Evolutionary conservation across 805 yeast species (phyloP), one percentile per base, ranked within the genome.

Genomic region (Hanseniaspora lindneri): DNA sequence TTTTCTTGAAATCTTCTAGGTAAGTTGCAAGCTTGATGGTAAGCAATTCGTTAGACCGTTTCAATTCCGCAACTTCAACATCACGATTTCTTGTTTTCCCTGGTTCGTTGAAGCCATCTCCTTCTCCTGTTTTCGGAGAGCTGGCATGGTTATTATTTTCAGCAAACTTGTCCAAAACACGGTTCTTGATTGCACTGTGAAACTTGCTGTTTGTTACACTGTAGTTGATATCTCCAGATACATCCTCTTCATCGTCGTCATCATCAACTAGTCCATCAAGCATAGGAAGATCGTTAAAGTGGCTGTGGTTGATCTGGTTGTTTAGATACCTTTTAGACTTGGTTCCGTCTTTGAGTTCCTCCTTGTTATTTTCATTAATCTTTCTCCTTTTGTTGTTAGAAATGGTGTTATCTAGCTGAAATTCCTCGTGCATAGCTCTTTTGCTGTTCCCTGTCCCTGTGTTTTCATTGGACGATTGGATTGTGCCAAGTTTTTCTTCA

Each of bases 11-110:
- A n/a, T 44, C 48, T 23, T 44, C 48, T 17, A 44, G 16, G 14
- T 35, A 36, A 7, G 63, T 57, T 39, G 57, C 57, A 30, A 60
- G 55, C 36, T 59, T 59, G 25, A 61, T 53, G 36, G 58, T 53
- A 36, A 62, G 51, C 46, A 55, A 57, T 39, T 60, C 56, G 44
- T 60, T 61, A 23, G 60, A 63, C 14, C 53, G 56, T 23, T 54
- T 52, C 36, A 60, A 44, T 23, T 52, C 53, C 23, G 55, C 23
- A 58, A 49, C 39, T 62, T 60, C 1, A 62, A 60, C 8, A 57
- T 49, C 33, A 25, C 24, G 27, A 25, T 43, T 8, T 33, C 35
- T 25, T 43, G 14, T 7, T 23, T 25, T 11, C 19, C 20, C 4
- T 3, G 14, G 7, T 5, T 21, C 21, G 10, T 23, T 27, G 3